These are phyloP conservation scores for Primulina huaijiensis DNA, from an alignment of 257 asterid species.

Conservation along the genomic window DNA sequence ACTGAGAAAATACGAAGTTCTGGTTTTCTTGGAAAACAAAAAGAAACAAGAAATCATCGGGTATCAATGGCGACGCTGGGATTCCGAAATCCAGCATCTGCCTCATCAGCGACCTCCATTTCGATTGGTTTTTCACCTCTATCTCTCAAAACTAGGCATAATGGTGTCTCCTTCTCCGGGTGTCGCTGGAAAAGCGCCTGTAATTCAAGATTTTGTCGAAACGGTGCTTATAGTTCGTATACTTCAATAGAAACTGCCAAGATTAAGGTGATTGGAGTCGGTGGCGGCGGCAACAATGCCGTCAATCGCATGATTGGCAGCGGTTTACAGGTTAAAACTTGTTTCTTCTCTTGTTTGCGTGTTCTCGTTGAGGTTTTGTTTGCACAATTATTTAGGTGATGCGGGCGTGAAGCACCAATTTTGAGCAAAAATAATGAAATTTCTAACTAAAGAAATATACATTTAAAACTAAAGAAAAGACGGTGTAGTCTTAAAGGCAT, in stretches of 20 bases:
- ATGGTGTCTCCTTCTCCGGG: conserved; percentile 25
- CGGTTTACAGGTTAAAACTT: conserved; percentile 64
- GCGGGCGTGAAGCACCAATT: too few relatives aligned
- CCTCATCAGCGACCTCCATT: conserved; percentile 42
- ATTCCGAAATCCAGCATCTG: conserved; percentile 42
- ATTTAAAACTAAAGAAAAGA: not conserved
- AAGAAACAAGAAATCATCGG: not conserved
- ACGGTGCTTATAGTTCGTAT: conserved; percentile 50
- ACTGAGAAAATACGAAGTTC: not conserved
- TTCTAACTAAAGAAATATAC: too few relatives aligned
- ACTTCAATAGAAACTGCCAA: conserved; percentile 70
- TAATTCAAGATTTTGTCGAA: conserved; percentile 37
- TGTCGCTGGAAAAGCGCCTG: conserved; percentile 40
- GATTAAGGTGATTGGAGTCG: conserved; percentile 95
- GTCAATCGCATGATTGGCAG: conserved; percentile 96
- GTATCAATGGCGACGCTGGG: conserved; percentile 48
- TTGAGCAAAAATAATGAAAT: too few relatives aligned
- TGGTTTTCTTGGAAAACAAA: not conserved
- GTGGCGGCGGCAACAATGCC: conserved; percentile 99
- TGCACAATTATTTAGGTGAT: too few relatives aligned
- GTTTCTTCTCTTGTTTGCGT: conserved; percentile 7
- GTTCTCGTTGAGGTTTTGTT: not conserved
- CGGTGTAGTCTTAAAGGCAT: not conserved
- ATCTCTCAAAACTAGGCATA: conserved; percentile 39
- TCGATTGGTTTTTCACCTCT: conserved; percentile 39